phyloP scores from a whole-genome alignment of 2,329 filamentous ascomycete species.

The Sporothrix protearum region DNA sequence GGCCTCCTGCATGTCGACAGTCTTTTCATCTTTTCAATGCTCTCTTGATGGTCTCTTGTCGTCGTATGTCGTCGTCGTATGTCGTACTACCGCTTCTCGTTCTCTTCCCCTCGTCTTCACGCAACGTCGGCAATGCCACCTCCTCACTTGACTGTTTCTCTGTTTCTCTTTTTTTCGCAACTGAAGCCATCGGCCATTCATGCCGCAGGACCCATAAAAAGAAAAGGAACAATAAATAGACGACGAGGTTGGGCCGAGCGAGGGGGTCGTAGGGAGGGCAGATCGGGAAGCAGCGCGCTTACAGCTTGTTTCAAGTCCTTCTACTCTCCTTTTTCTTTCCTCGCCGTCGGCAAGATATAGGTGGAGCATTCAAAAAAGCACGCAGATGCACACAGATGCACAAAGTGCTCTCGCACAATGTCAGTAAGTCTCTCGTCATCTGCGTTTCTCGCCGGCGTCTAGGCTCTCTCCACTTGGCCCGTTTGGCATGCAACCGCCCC shows the following conservation, averaged over 20 bases:
- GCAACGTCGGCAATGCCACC: conserved; percentile 6
- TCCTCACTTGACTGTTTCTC: conserved; percentile 5
- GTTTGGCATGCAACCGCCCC: background rate
- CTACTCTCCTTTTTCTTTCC: background rate
- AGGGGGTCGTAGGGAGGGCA: background rate
- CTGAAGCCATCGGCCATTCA: background rate
- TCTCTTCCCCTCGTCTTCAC: background rate
- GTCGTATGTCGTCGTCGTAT: background rate
- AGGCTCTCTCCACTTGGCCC: conserved; percentile 1
- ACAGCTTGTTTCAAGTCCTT: conserved; percentile 24
- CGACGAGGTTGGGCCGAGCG: background rate
- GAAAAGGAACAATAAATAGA: background rate
- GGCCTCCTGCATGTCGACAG: background rate
- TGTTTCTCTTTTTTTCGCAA: background rate
- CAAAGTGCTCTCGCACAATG: background rate
- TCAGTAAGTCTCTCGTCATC: background rate
- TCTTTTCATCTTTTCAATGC: background rate
- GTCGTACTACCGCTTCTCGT: background rate
- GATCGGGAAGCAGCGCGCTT: conserved; percentile 26
- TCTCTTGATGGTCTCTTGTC: background rate
- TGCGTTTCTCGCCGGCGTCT: background rate
- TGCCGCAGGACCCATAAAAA: background rate
- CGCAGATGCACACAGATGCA: background rate
- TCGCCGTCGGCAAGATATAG: background rate
- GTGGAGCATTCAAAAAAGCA: background rate